A percentile compares a stretch with the other conserved stretches of the same genome.
Evolutionary conservation across 192 early-diverging fungal genomes (phyloP).

Genomic region (Spinellus fusiger): DNA sequence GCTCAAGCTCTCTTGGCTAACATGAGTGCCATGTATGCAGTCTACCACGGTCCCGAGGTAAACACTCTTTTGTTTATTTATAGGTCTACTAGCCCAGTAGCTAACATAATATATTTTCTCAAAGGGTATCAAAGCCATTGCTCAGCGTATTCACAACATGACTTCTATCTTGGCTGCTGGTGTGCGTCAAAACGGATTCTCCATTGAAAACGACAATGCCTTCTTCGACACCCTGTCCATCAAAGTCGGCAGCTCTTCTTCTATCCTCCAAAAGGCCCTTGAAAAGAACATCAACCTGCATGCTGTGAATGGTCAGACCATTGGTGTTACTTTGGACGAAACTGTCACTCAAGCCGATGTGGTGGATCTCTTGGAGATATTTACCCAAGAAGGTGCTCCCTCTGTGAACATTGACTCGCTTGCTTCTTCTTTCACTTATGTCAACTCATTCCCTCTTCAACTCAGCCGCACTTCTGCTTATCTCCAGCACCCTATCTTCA

Average conservation of each 20-base stretch:
- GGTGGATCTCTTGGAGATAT: slow-evolving; percentile 69
- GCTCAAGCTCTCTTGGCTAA: slow-evolving; percentile 98
- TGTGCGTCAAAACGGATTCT: slow-evolving; percentile 69
- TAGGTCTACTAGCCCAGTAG: too few relatives aligned
- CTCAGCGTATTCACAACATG: slow-evolving; percentile 89
- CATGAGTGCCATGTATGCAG: slow-evolving; percentile 99
- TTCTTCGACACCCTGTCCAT: slow-evolving; percentile 97
- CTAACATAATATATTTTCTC: too few relatives aligned
- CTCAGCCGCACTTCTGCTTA: slow-evolving; percentile 71
- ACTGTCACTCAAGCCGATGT: slow-evolving; percentile 82
- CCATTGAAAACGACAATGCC: slow-evolving; percentile 64
- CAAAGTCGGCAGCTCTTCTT: slow-evolving; percentile 56
- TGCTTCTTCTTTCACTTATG: slow-evolving; percentile 40
- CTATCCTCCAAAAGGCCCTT: slow-evolving; percentile 69
- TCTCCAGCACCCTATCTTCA: slow-evolving; percentile 92
- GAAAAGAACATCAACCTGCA: slow-evolving; percentile 84
- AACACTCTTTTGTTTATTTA: slow-evolving; percentile 2
- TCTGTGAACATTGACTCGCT: slow-evolving; percentile 43
- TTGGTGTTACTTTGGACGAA: slow-evolving; percentile 92
- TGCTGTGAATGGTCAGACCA: slow-evolving; percentile 63
- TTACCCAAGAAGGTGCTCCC: slow-evolving; percentile 58
- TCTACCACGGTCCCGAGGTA: slow-evolving; percentile 94
- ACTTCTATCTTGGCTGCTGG: slow-evolving; percentile 76
- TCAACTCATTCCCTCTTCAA: slow-evolving; percentile 47
- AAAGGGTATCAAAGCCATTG: slow-evolving; percentile 80